Percentiles rank a stretch among this genome's conserved stretches.
Conservation (phyloP, 805 yeast species). For the Candida stauntonica region DNA sequence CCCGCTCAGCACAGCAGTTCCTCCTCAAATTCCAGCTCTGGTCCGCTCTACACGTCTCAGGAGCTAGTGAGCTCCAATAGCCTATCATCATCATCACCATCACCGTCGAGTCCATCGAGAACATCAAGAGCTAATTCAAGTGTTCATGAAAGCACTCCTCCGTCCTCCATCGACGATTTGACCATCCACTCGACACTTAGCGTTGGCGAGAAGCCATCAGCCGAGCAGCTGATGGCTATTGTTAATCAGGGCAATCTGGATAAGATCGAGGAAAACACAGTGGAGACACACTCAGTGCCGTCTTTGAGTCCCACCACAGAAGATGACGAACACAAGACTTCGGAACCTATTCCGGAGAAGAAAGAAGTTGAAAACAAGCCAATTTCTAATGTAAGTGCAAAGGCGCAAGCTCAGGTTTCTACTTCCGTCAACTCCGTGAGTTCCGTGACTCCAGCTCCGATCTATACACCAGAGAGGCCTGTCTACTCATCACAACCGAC, state of each 20-base stretch:
- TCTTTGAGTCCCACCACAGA: not conserved
- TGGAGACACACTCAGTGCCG: not conserved
- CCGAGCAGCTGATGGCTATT: not conserved
- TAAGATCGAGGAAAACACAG: conserved; percentile 21
- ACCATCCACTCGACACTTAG: conserved; percentile 7
- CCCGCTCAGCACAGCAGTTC: too few species aligned
- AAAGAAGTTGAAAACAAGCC: not conserved
- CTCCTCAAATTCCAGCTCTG: too few species aligned
- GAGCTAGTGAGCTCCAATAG: conserved; percentile 25
- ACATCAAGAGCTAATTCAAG: conserved; percentile 25
- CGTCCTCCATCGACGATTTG: conserved; percentile 28
- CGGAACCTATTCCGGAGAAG: not conserved
- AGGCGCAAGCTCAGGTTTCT: not conserved
- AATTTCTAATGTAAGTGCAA: not conserved
- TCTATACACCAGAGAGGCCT: too few species aligned
- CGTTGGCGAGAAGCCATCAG: not conserved
- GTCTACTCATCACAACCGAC: too few species aligned
- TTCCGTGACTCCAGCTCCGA: too few species aligned
- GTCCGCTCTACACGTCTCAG: conserved; percentile 1
- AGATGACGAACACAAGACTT: not conserved
- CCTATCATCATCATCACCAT: conserved; percentile 11
- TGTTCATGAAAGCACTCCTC: conserved; percentile 26
- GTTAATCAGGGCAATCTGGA: conserved; percentile 9
- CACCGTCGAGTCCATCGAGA: conserved; percentile 5
- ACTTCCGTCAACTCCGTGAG: not conserved